These are phyloP conservation scores for Groenewaldozyma salmanticensis DNA, from an alignment of 805 yeast species.

Conservation along the genomic window DNA sequence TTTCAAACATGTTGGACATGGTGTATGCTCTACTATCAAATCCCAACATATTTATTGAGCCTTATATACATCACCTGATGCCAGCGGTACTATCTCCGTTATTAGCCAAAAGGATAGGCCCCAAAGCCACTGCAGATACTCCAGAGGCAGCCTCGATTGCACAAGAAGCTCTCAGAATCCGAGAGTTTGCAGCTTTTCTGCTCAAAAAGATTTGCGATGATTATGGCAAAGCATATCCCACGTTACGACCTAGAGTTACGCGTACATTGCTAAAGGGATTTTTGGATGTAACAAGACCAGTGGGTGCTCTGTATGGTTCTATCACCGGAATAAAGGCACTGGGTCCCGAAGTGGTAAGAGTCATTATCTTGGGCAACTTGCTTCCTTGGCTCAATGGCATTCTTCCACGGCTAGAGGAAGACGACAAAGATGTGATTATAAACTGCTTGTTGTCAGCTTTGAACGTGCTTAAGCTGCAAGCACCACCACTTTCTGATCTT, in stretches of 20 bases:
- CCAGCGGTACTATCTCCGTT: constrained; percentile 90
- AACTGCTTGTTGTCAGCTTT: constrained; percentile 48
- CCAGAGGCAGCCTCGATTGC: constrained; percentile 7
- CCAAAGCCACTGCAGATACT: constrained; percentile 22
- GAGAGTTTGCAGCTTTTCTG: constrained; percentile 82
- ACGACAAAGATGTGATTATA: constrained; percentile 40
- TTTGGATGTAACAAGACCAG: constrained; percentile 69
- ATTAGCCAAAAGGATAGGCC: constrained; percentile 81
- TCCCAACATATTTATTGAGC: constrained; percentile 80
- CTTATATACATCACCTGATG: constrained; percentile 92
- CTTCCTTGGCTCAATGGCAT: constrained; percentile 54
- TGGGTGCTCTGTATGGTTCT: constrained; percentile 90
- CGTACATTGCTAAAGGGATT: constrained; percentile 88
- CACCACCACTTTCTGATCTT: constrained; percentile 27
- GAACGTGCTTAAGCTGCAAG: constrained; percentile 30
- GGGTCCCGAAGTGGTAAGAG: constrained; percentile 81
- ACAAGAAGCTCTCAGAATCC: constrained; percentile 44
- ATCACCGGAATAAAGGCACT: constrained; percentile 72
- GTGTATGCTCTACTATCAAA: constrained; percentile 77
- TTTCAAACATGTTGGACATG: constrained; percentile 82
- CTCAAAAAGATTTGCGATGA: constrained; percentile 67
- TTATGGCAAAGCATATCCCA: constrained; percentile 78
- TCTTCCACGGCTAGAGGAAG: constrained; percentile 12
- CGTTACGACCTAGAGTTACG: constrained; percentile 87
- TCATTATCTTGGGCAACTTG: constrained; percentile 74